Conservation (phyloP, 1,284 basidiomycete species). For the Wallemia ichthyophaga region DNA sequence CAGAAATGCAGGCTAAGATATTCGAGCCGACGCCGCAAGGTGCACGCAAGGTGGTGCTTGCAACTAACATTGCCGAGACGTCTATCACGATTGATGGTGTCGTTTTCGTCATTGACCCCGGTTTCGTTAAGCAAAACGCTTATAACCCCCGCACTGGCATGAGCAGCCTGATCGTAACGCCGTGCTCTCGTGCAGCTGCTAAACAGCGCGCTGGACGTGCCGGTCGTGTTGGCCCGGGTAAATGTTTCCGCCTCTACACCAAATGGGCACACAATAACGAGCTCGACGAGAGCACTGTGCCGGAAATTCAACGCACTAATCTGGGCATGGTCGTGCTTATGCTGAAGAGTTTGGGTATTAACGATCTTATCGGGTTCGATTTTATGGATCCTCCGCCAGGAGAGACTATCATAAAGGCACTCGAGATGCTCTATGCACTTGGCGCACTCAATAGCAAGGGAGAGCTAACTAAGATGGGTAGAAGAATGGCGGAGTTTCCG, state of each 20-base stretch:
- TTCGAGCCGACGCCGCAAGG: constrained; percentile 95
- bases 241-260: constrained; percentile 59
- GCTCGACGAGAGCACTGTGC: constrained; percentile 27
- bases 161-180: constrained; percentile 76
- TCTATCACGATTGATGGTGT: constrained; percentile 94
- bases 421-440: constrained; percentile 78
- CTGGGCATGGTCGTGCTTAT: constrained; percentile 25
- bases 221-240: constrained; percentile 91
- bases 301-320: constrained; percentile 26
- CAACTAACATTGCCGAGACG: constrained; percentile 96
- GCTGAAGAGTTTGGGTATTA: constrained; percentile 30
- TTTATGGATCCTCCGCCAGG: constrained; percentile 43
- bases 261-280: constrained; percentile 32
- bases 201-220: constrained; percentile 91
- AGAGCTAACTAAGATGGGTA: constrained; percentile 77
- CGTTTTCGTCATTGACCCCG: constrained; percentile 90
- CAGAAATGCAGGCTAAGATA: constrained; percentile 97
- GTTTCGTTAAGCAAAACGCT: constrained; percentile 90
- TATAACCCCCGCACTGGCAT: constrained; percentile 91
- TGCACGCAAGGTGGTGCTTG: constrained; percentile 77
- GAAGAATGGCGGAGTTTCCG: constrained; percentile 95
- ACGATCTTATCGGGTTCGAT: constrained; percentile 30
- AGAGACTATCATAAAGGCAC: constrained; percentile 84
- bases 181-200: constrained; percentile 88
- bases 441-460: constrained; percentile 89